A percentile compares a stretch with the other conserved stretches of the same genome.
Conservation (phyloP, 2,329 filamentous ascomycete genomes). For the Parafenestella ontariensis region DNA sequence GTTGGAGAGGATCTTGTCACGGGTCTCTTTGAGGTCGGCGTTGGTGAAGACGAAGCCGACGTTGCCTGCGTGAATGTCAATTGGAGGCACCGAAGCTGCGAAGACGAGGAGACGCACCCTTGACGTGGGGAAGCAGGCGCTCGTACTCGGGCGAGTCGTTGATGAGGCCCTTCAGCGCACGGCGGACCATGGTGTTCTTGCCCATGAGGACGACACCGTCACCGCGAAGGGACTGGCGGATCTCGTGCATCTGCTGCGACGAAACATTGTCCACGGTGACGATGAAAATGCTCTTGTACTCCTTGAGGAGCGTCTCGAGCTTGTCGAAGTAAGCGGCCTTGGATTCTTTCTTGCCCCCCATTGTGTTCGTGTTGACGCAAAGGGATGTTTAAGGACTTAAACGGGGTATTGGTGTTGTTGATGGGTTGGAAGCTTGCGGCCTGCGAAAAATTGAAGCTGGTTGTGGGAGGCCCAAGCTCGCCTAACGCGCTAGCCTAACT, state of each 20-base stretch:
- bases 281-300: conserved; percentile 98
- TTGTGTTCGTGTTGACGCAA: conserved; percentile 90
- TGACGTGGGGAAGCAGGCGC: conserved; percentile 93
- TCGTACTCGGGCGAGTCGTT: conserved; percentile 94
- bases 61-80: conserved; percentile 66
- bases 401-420: conserved; percentile 31
- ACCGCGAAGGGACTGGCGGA: conserved; percentile 87
- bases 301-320: conserved; percentile 96
- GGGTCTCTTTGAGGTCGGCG: conserved; percentile 86
- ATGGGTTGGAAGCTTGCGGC: conserved; percentile 24
- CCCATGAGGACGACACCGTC: conserved; percentile 98
- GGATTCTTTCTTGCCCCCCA: conserved; percentile 96
- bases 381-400: conserved; percentile 97
- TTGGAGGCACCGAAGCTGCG: conserved; percentile 6
- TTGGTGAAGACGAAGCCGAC: conserved; percentile 99
- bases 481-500: conserved; percentile 21
- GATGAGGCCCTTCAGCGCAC: conserved; percentile 95
- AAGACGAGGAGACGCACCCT: conserved; percentile 60
- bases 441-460: conserved; percentile 33
- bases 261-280: conserved; percentile 95
- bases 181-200: conserved; percentile 99
- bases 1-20: conserved; percentile 95
- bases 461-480: conserved; percentile 31
- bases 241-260: conserved; percentile 99
- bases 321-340: conserved; percentile 99